Evolutionary conservation across 495 filamentous ascomycete genomes (phyloP), one percentile per base, ranked within the genome.

Genomic region (Neurospora sp.): DNA sequence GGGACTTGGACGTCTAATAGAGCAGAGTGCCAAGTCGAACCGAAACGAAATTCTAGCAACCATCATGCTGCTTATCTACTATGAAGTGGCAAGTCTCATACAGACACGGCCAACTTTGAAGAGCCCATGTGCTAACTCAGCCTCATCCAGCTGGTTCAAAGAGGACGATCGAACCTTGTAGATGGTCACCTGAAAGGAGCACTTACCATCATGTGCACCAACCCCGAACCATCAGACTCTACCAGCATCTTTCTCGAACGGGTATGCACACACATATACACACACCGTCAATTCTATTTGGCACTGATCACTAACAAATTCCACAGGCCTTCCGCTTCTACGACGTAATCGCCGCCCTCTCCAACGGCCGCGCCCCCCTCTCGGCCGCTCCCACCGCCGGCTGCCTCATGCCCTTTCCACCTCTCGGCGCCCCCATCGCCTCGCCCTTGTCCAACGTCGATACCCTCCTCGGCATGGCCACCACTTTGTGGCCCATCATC

Each of bases 141-240:
- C n/a, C n/a, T n/a, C n/a, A n/a, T n/a, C n/a, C n/a, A 90, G 88
- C 86, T 90, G 27, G 88, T 90, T 38, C 87, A 89, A 77, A 82
- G 82, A 70, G 86, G 87, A 6, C 84, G 81, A 35, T 86, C 86
- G 2, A 89, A 85, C 71, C 88, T 90, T 27, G 83, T 90, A 9
- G 83, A 85, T 39, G 86, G 86, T 8, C 88, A 90, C 74, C 79
- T 90, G 20, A 86, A 87, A 75, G 88, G 88, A 3, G 88, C 87
- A 10, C 78, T 90, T 53, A 86, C 88, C 0, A 84, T 90, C 18
- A 87, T 89, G 85, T 84, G 81, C 35, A 82, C 84, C 14, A 81
- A 81, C 16, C 78, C 82, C 61, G 82, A 81, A 61, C 82, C 84
- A 39, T 78, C 83, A 2, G 85, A 85, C 45, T 82, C 87, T 6